Conservation (phyloP, 2,329 filamentous ascomycete genomes). For the Fusarium concolor region DNA sequence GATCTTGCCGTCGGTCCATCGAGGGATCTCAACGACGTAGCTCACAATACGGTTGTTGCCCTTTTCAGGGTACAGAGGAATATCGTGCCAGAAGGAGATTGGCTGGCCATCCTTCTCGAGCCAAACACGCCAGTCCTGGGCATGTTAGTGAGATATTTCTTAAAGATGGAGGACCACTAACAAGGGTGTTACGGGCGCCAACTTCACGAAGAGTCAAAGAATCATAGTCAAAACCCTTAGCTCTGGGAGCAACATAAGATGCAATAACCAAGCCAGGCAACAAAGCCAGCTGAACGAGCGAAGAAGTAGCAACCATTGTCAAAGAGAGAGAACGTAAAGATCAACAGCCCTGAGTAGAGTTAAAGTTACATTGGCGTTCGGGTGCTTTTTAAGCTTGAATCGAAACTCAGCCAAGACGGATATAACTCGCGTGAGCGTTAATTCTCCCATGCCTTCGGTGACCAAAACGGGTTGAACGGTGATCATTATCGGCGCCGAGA, state of each 20-base stretch:
- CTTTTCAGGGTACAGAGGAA: conserved; percentile 54
- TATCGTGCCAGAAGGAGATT: conserved; percentile 57
- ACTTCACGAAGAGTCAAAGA: conserved; percentile 51
- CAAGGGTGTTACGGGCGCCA: conserved; percentile 54
- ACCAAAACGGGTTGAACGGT: conserved; percentile 28
- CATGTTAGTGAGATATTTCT: neutral
- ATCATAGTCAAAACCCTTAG: conserved; percentile 44
- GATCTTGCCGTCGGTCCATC: conserved; percentile 57
- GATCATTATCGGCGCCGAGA: conserved; percentile 6
- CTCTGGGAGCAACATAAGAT: conserved; percentile 22
- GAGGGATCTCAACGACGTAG: conserved; percentile 56
- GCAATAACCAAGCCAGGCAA: conserved; percentile 32
- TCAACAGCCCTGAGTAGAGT: neutral
- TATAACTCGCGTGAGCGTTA: conserved; percentile 28
- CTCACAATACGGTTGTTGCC: conserved; percentile 52
- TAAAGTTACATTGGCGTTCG: conserved; percentile 14
- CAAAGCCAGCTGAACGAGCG: conserved; percentile 35
- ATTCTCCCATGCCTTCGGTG: conserved; percentile 30
- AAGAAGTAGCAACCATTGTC: conserved; percentile 34
- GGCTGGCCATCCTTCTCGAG: conserved; percentile 54
- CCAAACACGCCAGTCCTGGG: conserved; percentile 56
- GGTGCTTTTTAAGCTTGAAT: conserved; percentile 33
- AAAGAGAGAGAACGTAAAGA: neutral
- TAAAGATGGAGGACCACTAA: conserved; percentile 8
- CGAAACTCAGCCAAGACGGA: conserved; percentile 6